Evolutionary conservation across 179 eudicot genomes (phyloP).

Genomic region (Heliamphora pulchella): DNA sequence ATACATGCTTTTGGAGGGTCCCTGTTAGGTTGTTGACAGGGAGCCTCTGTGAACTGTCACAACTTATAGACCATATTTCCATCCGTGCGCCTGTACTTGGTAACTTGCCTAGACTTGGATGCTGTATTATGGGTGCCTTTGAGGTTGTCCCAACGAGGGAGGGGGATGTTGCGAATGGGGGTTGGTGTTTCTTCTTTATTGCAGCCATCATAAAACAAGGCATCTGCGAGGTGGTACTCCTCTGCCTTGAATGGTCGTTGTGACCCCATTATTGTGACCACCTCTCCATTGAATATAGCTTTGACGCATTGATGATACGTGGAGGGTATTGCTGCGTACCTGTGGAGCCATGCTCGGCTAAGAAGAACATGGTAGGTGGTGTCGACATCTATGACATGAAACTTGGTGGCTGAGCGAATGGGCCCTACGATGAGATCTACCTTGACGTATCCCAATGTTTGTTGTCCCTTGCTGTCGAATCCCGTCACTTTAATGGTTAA

Average conservation of each 20-base stretch:
- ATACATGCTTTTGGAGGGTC: too few relatives aligned
- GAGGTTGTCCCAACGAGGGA: neutral
- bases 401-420: neutral
- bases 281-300: neutral
- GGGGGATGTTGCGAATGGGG: neutral
- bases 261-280: neutral
- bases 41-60: neutral
- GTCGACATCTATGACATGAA: neutral
- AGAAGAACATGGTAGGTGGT: neutral
- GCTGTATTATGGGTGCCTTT: neutral
- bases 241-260: neutral
- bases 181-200: too few relatives aligned
- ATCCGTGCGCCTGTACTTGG: neutral
- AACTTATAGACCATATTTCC: neutral
- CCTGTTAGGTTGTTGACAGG: too few relatives aligned
- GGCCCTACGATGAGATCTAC: neutral
- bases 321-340: neutral
- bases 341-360: neutral
- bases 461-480: neutral
- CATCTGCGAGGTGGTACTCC: neutral
- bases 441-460: neutral
- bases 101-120: too few relatives aligned
- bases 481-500: neutral
- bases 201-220: neutral
- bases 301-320: neutral